Evolutionary conservation across 176 grass and related monocot species (phyloP).

Genomic region (Leersia perrieri): DNA sequence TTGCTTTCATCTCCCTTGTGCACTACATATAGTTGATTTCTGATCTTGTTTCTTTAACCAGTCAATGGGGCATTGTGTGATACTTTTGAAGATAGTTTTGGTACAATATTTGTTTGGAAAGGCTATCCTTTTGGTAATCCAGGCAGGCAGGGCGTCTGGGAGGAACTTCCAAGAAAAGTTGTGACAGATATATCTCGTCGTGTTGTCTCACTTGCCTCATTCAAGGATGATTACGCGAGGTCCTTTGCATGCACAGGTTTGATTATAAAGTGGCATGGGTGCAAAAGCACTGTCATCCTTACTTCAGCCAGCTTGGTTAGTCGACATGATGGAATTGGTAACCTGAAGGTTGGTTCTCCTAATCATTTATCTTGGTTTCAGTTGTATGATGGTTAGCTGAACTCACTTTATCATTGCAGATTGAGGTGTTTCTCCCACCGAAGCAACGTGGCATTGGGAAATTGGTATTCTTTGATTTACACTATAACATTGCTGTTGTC

Average conservation of each 20-base stretch:
- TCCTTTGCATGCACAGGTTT: slow-evolving; percentile 10
- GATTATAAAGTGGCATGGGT: neutral
- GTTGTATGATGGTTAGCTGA: too few species aligned
- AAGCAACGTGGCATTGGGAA: neutral
- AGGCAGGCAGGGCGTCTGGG: neutral
- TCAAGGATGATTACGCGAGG: neutral
- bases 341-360: neutral
- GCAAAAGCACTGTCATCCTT: neutral
- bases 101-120: slow-evolving; percentile 13
- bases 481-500: slow-evolving; percentile 3
- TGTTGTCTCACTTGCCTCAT: slow-evolving; percentile 36
- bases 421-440: neutral
- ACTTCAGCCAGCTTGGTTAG: slow-evolving; percentile 10
- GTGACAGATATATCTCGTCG: slow-evolving; percentile 1
- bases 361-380: neutral
- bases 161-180: neutral
- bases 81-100: slow-evolving; percentile 33
- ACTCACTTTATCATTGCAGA: slow-evolving; percentile 2
- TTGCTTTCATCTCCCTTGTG: neutral
- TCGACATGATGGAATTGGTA: neutral
- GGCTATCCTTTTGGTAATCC: neutral
- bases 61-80: slow-evolving; percentile 5
- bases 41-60: neutral
- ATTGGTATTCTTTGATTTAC: neutral
- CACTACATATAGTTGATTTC: neutral